Base-by-base conservation (phyloP, 495 filamentous ascomycete species). In the Lasiosphaeriaceae sp. region DNA sequence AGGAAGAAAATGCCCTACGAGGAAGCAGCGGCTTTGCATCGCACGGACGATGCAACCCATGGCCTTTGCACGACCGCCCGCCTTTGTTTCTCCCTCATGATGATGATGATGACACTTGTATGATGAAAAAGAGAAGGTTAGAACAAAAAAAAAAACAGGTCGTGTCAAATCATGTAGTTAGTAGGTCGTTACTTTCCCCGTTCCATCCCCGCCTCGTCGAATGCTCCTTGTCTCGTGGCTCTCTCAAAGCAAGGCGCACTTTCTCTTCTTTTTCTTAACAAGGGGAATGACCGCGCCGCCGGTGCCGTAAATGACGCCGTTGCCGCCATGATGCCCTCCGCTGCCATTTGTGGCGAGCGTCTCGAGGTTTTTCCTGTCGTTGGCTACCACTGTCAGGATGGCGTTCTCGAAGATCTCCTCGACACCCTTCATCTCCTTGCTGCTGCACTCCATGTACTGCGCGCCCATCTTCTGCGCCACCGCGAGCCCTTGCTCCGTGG, bases 361-460 rank as follows among this genome's bases (percentile, higher is more conserved):
- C 66, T 80, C 76, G 67, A 78, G 63, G 60, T 71, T 75, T 63
- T 75, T 75, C 57, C 76, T 56, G 59, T 87, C 85, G 66, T 86
- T 86, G 47, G 83, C 82, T 22, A 97, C 88, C 14, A 92, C 91
- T 47, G 87, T 90, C 61, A 90, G 86, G 65, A 98, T 91, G 14
- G 94, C 94, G 43, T 82, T 75, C 62, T 91, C 84, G 70, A 98
- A 98, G 63, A 98, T 92, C 59, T 96, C 92, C 66, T 97, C 89
- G 26, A 98, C 92, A 50, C 94, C 94, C 35, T 75, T 83, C 89
- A 94, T 92, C 73, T 97, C 95, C 74, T 97, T 97, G 73, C 88
- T 92, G 65, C 90, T 96, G 82, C 94, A 98, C 76, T 98, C 94
- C 77, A 96, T 90, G 74, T 98, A 98, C 50, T 84, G 81, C 24